Conservation (phyloP, 192 early-diverging fungal genomes). For the Podila clonocystis region DNA sequence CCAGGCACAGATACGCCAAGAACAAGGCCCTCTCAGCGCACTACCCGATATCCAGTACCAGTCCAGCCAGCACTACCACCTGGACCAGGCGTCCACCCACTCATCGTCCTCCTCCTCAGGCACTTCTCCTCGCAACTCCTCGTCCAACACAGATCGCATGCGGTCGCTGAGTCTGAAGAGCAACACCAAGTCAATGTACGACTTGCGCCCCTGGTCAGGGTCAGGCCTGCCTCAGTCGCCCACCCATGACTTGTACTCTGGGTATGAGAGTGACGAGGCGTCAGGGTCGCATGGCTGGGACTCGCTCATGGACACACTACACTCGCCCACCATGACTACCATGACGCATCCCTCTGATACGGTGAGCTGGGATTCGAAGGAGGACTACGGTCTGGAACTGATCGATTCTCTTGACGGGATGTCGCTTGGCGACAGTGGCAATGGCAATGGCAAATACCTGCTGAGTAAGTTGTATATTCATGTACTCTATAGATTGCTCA, state of each 20-base stretch:
- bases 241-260: conserved; percentile 5
- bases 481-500: background rate
- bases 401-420: conserved; percentile 22
- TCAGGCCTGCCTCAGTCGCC: conserved; percentile 9
- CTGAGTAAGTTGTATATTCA: conserved; percentile 23
- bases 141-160: conserved; percentile 4
- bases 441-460: conserved; percentile 42
- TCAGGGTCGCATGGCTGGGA: conserved; percentile 36
- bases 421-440: conserved; percentile 8
- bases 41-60: background rate
- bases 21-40: background rate
- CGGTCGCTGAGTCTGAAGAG: conserved; percentile 48
- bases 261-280: conserved; percentile 37
- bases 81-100: background rate
- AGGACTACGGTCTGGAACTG: conserved; percentile 23
- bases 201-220: conserved; percentile 37
- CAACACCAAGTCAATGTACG: conserved; percentile 49
- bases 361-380: conserved; percentile 24
- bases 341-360: conserved; percentile 18
- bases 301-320: conserved; percentile 42
- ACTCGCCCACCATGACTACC: conserved; percentile 25
- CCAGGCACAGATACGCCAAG: background rate
- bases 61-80: background rate
- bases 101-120: conserved; percentile 10
- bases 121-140: conserved; percentile 10